Conservation (phyloP, 805 yeast species). For the Metschnikowia cerradonensis region DNA sequence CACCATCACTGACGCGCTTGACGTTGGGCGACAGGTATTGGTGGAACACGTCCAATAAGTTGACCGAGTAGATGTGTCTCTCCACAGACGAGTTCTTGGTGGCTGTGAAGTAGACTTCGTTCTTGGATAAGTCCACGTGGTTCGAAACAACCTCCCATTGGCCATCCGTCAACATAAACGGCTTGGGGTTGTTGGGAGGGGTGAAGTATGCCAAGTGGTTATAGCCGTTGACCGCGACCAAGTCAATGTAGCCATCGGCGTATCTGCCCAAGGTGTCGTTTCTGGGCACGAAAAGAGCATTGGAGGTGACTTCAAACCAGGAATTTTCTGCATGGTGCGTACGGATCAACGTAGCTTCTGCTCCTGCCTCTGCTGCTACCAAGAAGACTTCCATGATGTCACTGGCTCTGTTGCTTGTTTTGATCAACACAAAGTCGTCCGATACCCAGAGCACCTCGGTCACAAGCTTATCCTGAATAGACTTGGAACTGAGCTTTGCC, state of each 20-base stretch:
- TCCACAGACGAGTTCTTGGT: conserved; percentile 78
- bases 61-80: conserved; percentile 74
- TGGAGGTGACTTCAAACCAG: conserved; percentile 52
- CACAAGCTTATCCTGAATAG: conserved; percentile 33
- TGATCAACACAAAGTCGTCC: conserved; percentile 46
- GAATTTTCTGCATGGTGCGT: conserved; percentile 47
- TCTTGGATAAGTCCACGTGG: conserved; percentile 39
- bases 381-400: conserved; percentile 49
- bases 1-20: conserved; percentile 35
- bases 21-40: conserved; percentile 8
- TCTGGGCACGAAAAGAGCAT: conserved; percentile 34
- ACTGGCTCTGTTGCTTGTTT: conserved; percentile 62
- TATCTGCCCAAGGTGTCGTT: conserved; percentile 31
- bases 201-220: conserved; percentile 82
- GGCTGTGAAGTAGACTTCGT: conserved; percentile 58
- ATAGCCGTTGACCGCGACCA: conserved; percentile 55
- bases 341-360: conserved; percentile 36
- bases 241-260: conserved; percentile 73
- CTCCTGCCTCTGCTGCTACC: conserved; percentile 29
- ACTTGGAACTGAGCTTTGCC: conserved; percentile 9
- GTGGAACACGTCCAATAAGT: conserved; percentile 48
- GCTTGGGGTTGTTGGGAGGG: conserved; percentile 50
- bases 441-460: conserved; percentile 63
- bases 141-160: conserved; percentile 71
- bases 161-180: conserved; percentile 60